These are phyloP conservation scores for Lumnitzera racemosa DNA, from an alignment of 345 rosid species.

Conservation along the genomic window DNA sequence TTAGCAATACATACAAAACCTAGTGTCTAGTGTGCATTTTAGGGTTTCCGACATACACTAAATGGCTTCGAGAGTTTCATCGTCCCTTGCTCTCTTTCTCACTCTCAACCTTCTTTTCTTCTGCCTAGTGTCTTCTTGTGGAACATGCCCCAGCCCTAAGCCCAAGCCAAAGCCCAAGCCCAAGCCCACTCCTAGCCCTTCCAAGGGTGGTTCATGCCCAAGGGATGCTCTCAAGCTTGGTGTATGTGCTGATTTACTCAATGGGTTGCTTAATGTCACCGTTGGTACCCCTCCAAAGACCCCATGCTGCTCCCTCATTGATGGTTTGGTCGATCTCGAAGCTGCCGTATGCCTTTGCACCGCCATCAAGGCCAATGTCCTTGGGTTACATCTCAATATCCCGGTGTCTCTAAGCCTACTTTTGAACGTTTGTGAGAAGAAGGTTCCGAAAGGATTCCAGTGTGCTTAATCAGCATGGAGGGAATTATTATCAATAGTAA, in stretches of 20 bases:
- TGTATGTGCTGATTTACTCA: conserved; percentile 53
- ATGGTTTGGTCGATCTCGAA: conserved; percentile 57
- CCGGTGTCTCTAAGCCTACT: conserved; percentile 69
- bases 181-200: conserved; percentile 3
- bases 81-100: conserved; percentile 26
- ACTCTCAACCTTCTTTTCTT: conserved; percentile 29
- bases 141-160: conserved; percentile 13
- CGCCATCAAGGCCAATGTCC: conserved; percentile 63
- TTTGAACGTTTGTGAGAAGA: conserved; percentile 58
- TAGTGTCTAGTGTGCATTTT: not conserved
- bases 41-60: not conserved
- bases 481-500: not conserved
- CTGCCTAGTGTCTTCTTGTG: conserved; percentile 36
- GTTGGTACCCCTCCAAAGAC: conserved; percentile 51
- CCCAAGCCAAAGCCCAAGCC: conserved; percentile 12
- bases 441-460: conserved; percentile 53
- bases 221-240: conserved; percentile 54
- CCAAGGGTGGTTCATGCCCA: conserved; percentile 38
- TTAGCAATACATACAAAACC: not conserved
- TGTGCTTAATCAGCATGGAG: conserved; percentile 32
- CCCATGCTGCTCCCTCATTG: conserved; percentile 59
- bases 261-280: conserved; percentile 35
- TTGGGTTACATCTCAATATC: conserved; percentile 50
- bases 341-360: conserved; percentile 70
- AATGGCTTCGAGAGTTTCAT: conserved; percentile 32